phyloP scores from a whole-genome alignment of 2,329 filamentous ascomycete genomes.

The Colletotrichum noveboracense region DNA sequence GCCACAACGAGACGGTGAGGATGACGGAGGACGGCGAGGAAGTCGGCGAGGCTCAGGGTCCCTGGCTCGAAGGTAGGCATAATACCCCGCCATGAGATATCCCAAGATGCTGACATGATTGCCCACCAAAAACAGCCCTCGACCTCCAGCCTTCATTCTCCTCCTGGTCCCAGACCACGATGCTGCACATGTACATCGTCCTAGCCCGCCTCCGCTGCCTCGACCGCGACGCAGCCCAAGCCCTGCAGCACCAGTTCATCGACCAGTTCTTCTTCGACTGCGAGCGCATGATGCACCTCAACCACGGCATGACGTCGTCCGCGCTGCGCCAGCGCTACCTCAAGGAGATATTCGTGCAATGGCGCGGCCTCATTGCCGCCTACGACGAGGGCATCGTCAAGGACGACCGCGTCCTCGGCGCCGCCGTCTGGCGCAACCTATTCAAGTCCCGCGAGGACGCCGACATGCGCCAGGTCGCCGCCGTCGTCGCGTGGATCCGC shows the following conservation, averaged over 20 bases:
- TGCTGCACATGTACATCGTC: conserved; percentile 94
- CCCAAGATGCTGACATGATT: background rate
- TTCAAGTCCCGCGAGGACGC: conserved; percentile 72
- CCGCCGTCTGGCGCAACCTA: conserved; percentile 92
- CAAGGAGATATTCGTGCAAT: conserved; percentile 93
- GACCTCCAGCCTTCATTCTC: conserved; percentile 86
- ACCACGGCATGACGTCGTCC: conserved; percentile 72
- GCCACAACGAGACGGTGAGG: conserved; percentile 70
- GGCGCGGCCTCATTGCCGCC: conserved; percentile 83
- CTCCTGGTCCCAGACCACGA: conserved; percentile 94
- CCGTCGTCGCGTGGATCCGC: conserved; percentile 63
- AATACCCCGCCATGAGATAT: conserved; percentile 5
- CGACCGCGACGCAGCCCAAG: conserved; percentile 68
- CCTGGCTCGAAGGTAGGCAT: conserved; percentile 80
- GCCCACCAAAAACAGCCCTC: conserved; percentile 62
- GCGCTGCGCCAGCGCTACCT: conserved; percentile 68
- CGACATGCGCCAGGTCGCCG: conserved; percentile 55
- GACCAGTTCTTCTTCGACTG: conserved; percentile 95
- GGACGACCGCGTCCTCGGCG: conserved; percentile 77
- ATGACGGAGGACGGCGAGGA: conserved; percentile 83
- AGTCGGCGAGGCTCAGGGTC: conserved; percentile 73
- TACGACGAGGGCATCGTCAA: conserved; percentile 83
- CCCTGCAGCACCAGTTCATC: conserved; percentile 88
- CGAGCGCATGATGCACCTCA: conserved; percentile 81
- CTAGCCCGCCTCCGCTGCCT: conserved; percentile 84